A percentile compares a stretch with the other conserved stretches of the same genome.
Conservation (phyloP, 2,329 filamentous ascomycete species). For the Reticulascus tulasneorum region DNA sequence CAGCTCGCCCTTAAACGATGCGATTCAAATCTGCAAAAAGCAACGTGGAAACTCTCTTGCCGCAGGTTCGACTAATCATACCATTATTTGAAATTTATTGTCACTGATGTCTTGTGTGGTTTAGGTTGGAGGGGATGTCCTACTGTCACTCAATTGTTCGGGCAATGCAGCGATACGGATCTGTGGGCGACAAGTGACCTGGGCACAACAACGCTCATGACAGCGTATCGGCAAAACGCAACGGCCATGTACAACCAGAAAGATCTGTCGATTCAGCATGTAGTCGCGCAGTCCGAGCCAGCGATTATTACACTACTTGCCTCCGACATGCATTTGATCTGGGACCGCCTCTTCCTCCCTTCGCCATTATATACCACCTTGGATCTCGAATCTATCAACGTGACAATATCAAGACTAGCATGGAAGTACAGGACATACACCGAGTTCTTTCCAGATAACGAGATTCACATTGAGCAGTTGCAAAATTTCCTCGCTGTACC, state of each 20-base stretch:
- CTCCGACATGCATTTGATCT: conserved; percentile 11
- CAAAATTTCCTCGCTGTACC: conserved; percentile 17
- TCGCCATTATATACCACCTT: background rate
- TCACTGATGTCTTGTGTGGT: too few species aligned
- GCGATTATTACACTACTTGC: conserved; percentile 5
- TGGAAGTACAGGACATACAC: conserved; percentile 18
- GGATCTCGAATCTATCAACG: conserved; percentile 13
- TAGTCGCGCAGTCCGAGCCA: conserved; percentile 3
- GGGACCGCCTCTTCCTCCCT: conserved; percentile 11
- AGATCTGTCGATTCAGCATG: conserved; percentile 16
- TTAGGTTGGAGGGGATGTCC: conserved; percentile 17
- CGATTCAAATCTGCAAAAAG: conserved; percentile 15
- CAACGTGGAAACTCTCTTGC: conserved; percentile 14
- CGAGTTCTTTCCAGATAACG: conserved; percentile 17
- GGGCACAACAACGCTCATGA: conserved; percentile 13
- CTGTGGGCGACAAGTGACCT: conserved; percentile 10
- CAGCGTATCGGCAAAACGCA: conserved; percentile 12
- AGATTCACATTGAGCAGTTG: conserved; percentile 10
- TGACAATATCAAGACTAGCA: conserved; percentile 12
- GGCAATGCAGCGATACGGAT: conserved; percentile 7
- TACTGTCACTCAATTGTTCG: conserved; percentile 5
- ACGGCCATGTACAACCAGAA: conserved; percentile 15
- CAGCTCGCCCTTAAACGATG: conserved; percentile 10
- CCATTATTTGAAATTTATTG: background rate
- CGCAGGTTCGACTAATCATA: conserved; percentile 11